These are phyloP conservation scores for Camellia oleifera DNA, from an alignment of 179 eudicot species.

Conservation along the genomic window DNA sequence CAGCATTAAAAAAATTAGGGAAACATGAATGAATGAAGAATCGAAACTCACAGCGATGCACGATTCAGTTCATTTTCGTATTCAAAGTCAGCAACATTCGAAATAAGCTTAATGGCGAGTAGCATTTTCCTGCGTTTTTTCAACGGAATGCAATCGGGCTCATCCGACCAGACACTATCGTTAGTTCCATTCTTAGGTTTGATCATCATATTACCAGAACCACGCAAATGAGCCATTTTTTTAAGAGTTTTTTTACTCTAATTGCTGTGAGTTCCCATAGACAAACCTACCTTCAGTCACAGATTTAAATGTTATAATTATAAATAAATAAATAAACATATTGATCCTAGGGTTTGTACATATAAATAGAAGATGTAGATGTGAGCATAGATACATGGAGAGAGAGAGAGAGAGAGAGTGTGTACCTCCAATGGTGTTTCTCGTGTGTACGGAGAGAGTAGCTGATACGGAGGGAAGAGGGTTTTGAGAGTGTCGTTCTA, in stretches of 20 bases:
- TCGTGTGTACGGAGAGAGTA: too few relatives aligned
- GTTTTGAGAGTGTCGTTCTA: too few relatives aligned
- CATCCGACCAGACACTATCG: slow-evolving; percentile 30
- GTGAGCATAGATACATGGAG: too few relatives aligned
- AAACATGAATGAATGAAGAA: background rate
- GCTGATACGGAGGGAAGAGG: too few relatives aligned
- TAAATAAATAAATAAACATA: too few relatives aligned
- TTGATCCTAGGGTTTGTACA: slow-evolving; percentile 7
- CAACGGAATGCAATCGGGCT: slow-evolving; percentile 35
- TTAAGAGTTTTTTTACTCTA: background rate
- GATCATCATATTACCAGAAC: background rate
- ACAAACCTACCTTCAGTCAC: too few relatives aligned
- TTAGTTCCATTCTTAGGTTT: slow-evolving; percentile 7
- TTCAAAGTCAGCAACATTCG: background rate
- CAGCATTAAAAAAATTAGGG: too few relatives aligned
- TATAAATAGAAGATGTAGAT: too few relatives aligned
- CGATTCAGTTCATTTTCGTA: background rate
- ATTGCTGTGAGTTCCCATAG: background rate
- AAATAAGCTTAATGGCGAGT: slow-evolving; percentile 12
- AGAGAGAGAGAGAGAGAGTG: background rate
- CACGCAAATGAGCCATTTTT: slow-evolving; percentile 1
- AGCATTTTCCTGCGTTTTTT: slow-evolving; percentile 35
- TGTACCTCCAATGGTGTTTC: background rate
- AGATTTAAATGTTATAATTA: too few relatives aligned
- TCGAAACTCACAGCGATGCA: slow-evolving; percentile 14